Base-by-base conservation (phyloP, 2,329 filamentous ascomycete species). In the Colletotrichum theobromicola region DNA sequence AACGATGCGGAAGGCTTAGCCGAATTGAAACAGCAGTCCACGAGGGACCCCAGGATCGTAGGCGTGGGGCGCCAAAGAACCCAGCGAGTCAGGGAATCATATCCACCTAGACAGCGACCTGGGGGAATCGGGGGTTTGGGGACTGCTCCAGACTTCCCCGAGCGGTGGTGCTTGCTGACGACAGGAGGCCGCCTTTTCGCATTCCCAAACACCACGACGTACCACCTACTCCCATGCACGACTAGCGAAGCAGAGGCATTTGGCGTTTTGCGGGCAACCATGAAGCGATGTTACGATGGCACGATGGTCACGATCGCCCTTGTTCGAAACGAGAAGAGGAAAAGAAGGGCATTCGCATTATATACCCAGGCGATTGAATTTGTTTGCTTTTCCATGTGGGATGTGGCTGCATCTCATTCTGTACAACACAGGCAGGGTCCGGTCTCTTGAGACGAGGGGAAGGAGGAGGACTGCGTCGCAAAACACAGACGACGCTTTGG, bases 331-430 rank as follows among this genome's bases (percentile, higher is more conserved):
- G 53, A 67, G 32, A n/a, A 46, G 60, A 53, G 34, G 35, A 7
- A 55, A 26, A 28, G 26, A 32, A 30, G 68, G 62, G 42, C 62
- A 35, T 75, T 72, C 46, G 72, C 72, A 72, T 72, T 53, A 63
- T 72, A 74, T 72, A 75, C 72, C 72, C 72, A 74, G 35, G 62
- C 42, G 34, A 66, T 58, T 67, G 68, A 35, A 28, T 60, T 64
- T 63, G 15, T 12, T 57, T 63, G 21, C 7, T 21, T 61, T 57
- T 70, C 24, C 9, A 21, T 32, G 18, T 60, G 6, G 55, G 8
- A 60, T 26, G 57, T 21, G 21, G 55, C 26, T 67, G 66, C 67
- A 37, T 70, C 16, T 21, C 46, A 46, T 63, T 34, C 63, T 57
- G 42, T 63, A 62, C 30, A 62, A 53, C 28, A 70, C 53, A 42